Evolutionary conservation across 1,284 basidiomycete genomes (phyloP), one percentile per base, ranked within the genome.

Genomic region (Erythrobasidium hasegawianum): DNA sequence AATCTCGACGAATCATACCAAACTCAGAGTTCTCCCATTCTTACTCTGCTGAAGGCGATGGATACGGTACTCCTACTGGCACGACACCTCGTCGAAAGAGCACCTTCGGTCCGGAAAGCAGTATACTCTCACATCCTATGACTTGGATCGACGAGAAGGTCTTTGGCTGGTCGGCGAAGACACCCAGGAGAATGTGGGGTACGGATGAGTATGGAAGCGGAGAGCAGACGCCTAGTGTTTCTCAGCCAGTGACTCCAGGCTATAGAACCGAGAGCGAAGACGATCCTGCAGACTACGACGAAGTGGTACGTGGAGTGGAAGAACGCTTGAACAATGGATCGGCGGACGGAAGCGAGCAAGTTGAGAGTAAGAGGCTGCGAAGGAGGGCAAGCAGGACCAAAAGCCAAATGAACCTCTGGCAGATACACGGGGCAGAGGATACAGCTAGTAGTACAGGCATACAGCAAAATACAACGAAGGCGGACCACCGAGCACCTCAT

Each of bases 111-210:
- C 26, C 62, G 16, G 72, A 54, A 27, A 57, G 24, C 52, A 59
- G 68, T 69, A 72, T 57, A 10, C 39, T 72, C 33, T 68, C 57
- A 27, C 89, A 92, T 77, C 90, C 90, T 1, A 90, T 93, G 82
- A 76, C 76, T 52, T 94, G 91, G 90, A 83, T 95, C 39, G 93
- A 96, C 76, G 92, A 95, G 78, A 84, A 88, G 16, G 80, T 96
- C 43, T 96, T 95, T 77, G 93, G 93, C 40, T 96, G 92, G 92
- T 88, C 85, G n/a, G 57, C 70, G 55, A 60, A 59, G 27, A 71
- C 69, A 57, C 68, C 68, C 4, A 54, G 59, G n/a, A 62, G 64
- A 43, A 16, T 39, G 14, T 49, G 67, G 66, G 41, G 45, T 16
- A 33, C n/a, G 20, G 76, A 77, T 0, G 78, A 77, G 77, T 72